Conservation (phyloP, 306 rosid species). For the Glycine latifolia region DNA sequence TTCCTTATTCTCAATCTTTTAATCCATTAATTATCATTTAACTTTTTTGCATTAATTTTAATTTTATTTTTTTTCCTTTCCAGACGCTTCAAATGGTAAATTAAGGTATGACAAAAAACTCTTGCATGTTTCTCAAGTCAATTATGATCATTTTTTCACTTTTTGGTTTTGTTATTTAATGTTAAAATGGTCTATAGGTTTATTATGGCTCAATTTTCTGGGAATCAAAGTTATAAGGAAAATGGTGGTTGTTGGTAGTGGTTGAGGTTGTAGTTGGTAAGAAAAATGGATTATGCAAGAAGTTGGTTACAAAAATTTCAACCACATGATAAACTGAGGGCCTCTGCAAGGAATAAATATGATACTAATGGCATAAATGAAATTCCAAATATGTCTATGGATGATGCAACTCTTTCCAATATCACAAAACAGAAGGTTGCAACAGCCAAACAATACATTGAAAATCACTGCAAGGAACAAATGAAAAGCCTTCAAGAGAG, state of each 20-base stretch:
- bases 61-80: slow-evolving; percentile 8
- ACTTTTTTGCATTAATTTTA: background rate
- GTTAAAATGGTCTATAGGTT: slow-evolving; percentile 15
- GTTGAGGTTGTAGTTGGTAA: slow-evolving; percentile 22
- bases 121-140: background rate
- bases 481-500: slow-evolving; percentile 93
- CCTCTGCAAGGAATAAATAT: slow-evolving; percentile 64
- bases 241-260: slow-evolving; percentile 35
- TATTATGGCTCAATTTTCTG: background rate
- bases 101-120: background rate
- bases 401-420: slow-evolving; percentile 70
- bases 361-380: slow-evolving; percentile 47
- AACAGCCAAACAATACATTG: slow-evolving; percentile 91
- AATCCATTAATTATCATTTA: background rate
- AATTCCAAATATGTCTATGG: slow-evolving; percentile 44
- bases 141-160: background rate
- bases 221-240: slow-evolving; percentile 21
- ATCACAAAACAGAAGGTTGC: slow-evolving; percentile 88
- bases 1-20: slow-evolving; percentile 10
- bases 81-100: slow-evolving; percentile 6
- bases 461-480: slow-evolving; percentile 97
- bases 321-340: slow-evolving; percentile 76
- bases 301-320: slow-evolving; percentile 92
- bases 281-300: slow-evolving; percentile 88
- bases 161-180: background rate